Percentiles rank a stretch among this genome's conserved stretches.
Conservation (phyloP, 495 filamentous ascomycete genomes). For the Oleoguttula mirabilis region DNA sequence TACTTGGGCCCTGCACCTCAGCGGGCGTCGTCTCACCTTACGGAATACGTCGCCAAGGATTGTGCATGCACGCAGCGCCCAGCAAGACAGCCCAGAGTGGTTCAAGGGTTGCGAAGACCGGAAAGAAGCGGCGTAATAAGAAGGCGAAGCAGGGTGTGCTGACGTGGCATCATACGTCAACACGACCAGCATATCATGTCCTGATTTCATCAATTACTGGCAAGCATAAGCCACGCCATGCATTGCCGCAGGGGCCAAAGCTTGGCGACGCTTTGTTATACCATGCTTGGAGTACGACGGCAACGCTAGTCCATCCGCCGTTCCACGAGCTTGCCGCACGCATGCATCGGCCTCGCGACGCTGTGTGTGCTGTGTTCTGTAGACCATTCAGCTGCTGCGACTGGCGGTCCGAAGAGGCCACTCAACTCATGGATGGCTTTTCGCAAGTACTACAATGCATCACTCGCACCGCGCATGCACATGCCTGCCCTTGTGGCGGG, state of each 20-base stretch:
- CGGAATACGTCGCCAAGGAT: background rate
- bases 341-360: no score
- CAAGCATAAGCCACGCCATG: no score
- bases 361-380: no score
- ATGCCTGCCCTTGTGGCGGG: background rate
- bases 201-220: no score
- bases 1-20: background rate
- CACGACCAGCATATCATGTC: no score
- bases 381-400: no score
- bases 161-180: no score
- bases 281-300: no score
- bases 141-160: slow-evolving; percentile 10
- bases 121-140: slow-evolving; percentile 3
- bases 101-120: slow-evolving; percentile 2
- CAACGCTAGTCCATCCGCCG: no score
- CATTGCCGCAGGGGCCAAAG: no score
- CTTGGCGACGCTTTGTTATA: no score
- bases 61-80: background rate
- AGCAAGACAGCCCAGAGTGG: slow-evolving; percentile 2
- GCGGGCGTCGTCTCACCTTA: background rate
- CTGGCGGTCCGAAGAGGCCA: slow-evolving; percentile 4
- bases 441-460: slow-evolving; percentile 2
- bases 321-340: no score
- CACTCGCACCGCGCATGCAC: slow-evolving; percentile 1
- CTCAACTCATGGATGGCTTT: slow-evolving; percentile 10